Conservation (phyloP, 164 flowering plant genomes). For the grape (Vitis vinifera) region DNA sequence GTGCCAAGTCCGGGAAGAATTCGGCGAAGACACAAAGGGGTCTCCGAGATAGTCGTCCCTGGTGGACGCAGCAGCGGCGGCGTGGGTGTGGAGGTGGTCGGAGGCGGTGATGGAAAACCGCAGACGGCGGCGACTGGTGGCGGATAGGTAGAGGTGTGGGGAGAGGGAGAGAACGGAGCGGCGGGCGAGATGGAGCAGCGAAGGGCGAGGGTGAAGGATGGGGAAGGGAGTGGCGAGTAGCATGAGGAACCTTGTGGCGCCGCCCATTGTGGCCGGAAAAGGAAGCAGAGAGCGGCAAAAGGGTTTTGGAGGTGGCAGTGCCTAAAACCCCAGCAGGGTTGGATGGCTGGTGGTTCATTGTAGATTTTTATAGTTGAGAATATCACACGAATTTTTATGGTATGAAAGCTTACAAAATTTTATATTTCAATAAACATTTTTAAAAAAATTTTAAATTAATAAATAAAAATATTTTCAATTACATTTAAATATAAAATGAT, state of each 20-base stretch:
- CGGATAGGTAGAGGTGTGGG: conserved; percentile 8
- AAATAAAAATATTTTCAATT: too few relatives aligned
- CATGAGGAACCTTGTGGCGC: conserved; percentile 43
- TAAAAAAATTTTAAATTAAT: too few relatives aligned
- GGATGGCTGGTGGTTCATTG: background rate
- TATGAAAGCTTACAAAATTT: too few relatives aligned
- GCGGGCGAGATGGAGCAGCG: conserved; percentile 30
- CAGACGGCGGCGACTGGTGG: conserved; percentile 1
- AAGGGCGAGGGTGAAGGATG: conserved; percentile 28
- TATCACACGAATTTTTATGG: too few relatives aligned
- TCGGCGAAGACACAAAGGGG: conserved; percentile 6
- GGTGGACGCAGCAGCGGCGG: conserved; percentile 9
- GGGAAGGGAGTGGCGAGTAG: conserved; percentile 39
- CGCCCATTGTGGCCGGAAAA: conserved; percentile 32
- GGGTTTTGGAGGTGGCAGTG: background rate
- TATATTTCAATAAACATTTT: too few relatives aligned
- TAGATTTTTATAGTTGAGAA: background rate
- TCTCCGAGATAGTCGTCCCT: conserved; percentile 21
- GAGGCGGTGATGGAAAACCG: background rate
- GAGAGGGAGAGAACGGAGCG: conserved; percentile 5
- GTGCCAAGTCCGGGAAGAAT: conserved; percentile 12
- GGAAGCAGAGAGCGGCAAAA: background rate
- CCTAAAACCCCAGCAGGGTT: conserved; percentile 3
- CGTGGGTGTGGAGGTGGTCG: conserved; percentile 23
- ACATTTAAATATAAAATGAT: too few relatives aligned